Evolutionary conservation across 2,329 filamentous ascomycete species (phyloP).

Genomic region (Cladosporium phlei): DNA sequence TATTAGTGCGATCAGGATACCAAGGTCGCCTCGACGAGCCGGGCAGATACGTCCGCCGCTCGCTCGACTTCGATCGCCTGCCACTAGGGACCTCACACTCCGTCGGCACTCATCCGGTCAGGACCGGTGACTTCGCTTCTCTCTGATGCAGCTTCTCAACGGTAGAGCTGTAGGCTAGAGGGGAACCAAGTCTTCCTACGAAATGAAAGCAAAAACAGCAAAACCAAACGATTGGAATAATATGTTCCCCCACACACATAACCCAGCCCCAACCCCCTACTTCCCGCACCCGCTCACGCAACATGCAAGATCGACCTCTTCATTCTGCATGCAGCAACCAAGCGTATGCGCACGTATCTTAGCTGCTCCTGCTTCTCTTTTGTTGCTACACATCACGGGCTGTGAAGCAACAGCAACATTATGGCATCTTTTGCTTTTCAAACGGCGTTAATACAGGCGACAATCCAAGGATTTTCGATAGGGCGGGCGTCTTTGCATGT

Average conservation of each 20-base stretch:
- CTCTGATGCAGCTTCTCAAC: conserved; percentile 7
- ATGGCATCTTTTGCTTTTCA: no score
- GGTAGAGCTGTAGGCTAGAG: conserved; percentile 4
- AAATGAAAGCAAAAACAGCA: conserved; percentile 7
- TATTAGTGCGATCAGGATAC: conserved; percentile 8
- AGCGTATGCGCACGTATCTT: conserved; percentile 10
- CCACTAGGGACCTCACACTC: background rate
- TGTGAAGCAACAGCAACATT: background rate
- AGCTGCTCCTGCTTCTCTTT: background rate
- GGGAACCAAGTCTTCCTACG: conserved; percentile 3
- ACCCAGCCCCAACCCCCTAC: background rate
- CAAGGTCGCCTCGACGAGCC: background rate
- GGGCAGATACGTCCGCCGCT: conserved; percentile 5
- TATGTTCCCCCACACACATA: background rate
- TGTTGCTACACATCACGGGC: conserved; percentile 3
- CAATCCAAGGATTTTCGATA: conserved; percentile 9
- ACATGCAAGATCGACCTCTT: conserved; percentile 2
- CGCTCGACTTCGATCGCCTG: conserved; percentile 4
- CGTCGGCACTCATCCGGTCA: background rate
- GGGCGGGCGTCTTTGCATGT: background rate
- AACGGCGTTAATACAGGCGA: conserved; percentile 9
- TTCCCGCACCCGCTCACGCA: conserved; percentile 1
- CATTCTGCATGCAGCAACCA: conserved; percentile 3
- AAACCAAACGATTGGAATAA: conserved; percentile 13
- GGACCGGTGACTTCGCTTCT: background rate